Evolutionary conservation across 768 basidiomycete genomes (phyloP).

Genomic region (Chalciporus chontae): DNA sequence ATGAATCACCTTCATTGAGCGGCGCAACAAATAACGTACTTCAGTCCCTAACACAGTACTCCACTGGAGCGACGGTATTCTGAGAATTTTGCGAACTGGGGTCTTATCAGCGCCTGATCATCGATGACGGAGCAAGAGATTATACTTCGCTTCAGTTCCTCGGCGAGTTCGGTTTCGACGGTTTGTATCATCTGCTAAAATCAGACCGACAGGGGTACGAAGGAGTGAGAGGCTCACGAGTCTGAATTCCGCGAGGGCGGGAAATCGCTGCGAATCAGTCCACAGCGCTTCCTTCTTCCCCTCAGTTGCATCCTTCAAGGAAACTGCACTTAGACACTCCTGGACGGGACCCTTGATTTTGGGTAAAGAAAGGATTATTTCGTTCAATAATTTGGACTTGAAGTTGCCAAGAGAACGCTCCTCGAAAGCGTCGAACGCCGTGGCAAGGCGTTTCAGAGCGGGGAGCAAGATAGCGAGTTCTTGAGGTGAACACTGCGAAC

Average conservation of each 20-base stretch:
- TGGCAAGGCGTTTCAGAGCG: slow-evolving; percentile 69
- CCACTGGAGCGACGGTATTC: slow-evolving; percentile 72
- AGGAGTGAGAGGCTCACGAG: slow-evolving; percentile 43
- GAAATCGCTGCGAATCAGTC: slow-evolving; percentile 50
- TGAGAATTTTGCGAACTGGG: slow-evolving; percentile 68
- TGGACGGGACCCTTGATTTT: slow-evolving; percentile 52
- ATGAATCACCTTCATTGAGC: background rate
- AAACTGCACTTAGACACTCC: slow-evolving; percentile 52
- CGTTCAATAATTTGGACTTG: slow-evolving; percentile 62
- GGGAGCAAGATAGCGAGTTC: slow-evolving; percentile 75
- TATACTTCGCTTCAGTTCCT: slow-evolving; percentile 67
- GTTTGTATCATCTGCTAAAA: slow-evolving; percentile 55
- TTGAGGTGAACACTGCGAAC: slow-evolving; percentile 67
- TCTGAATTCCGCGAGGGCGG: slow-evolving; percentile 53
- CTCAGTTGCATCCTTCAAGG: slow-evolving; percentile 58
- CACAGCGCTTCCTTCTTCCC: slow-evolving; percentile 73
- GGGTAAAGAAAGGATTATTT: slow-evolving; percentile 68
- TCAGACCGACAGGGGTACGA: background rate
- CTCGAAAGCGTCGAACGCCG: slow-evolving; percentile 52
- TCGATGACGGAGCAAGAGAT: slow-evolving; percentile 9
- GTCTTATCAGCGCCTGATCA: slow-evolving; percentile 2
- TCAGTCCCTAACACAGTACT: slow-evolving; percentile 64
- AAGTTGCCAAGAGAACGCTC: slow-evolving; percentile 51
- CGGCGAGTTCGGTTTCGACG: slow-evolving; percentile 66
- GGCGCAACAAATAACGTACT: slow-evolving; percentile 36